Evolutionary conservation across 1,139 yeast species (phyloP).

Genomic region (Debaryomyces psychrophilus): DNA sequence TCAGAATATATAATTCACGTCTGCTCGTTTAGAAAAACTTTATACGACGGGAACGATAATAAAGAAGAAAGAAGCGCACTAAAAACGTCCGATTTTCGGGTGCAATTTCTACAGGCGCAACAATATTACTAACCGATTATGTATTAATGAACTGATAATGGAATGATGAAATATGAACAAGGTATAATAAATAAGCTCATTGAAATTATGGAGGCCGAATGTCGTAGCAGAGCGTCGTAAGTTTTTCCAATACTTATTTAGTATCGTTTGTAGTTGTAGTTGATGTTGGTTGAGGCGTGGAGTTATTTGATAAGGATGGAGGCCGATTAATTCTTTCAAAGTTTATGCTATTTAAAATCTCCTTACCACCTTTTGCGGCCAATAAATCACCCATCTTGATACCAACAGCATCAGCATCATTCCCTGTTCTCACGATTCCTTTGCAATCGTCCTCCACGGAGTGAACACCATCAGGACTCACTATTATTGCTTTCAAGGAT

Average conservation of each 20-base stretch:
- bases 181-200: slow-evolving; percentile 3
- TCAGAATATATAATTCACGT: slow-evolving; percentile 7
- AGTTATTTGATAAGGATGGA: slow-evolving; percentile 19
- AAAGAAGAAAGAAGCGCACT: not conserved
- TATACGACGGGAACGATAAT: slow-evolving; percentile 16
- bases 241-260: slow-evolving; percentile 3
- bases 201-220: not conserved
- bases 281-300: slow-evolving; percentile 1
- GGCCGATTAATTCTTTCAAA: slow-evolving; percentile 60
- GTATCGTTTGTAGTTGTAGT: not conserved
- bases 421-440: slow-evolving; percentile 39
- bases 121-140: slow-evolving; percentile 1
- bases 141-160: not conserved
- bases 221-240: not conserved
- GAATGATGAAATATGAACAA: slow-evolving; percentile 5
- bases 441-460: slow-evolving; percentile 58
- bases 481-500: slow-evolving; percentile 70
- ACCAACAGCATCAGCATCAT: slow-evolving; percentile 77
- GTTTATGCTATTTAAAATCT: slow-evolving; percentile 78
- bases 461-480: slow-evolving; percentile 79
- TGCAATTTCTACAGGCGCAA: not conserved
- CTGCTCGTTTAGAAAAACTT: slow-evolving; percentile 10
- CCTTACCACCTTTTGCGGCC: slow-evolving; percentile 77
- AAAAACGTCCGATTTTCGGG: slow-evolving; percentile 13
- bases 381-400: slow-evolving; percentile 66